Evolutionary conservation across 2,329 filamentous ascomycete species (phyloP), one percentile per base, ranked within the genome.

Genomic region (Penicillium decumbens): DNA sequence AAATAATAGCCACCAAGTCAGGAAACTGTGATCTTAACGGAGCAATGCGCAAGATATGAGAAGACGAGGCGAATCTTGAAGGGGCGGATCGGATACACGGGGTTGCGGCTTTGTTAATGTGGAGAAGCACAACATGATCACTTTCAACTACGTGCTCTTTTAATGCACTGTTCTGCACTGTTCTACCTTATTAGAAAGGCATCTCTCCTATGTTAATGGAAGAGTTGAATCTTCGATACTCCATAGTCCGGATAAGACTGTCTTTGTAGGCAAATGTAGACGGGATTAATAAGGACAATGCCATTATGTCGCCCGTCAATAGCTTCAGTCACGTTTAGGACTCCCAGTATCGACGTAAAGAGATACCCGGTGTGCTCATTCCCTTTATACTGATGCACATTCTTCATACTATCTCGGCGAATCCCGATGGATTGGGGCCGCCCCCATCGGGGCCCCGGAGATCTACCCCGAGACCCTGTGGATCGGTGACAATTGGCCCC

Each of bases 51-150:
- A 12, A 23, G 7, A 41, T 29, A 9, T 27, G 25, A 29, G 35
- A 40, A 40, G 12, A 39, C 33, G 33, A 41, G 41, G 46, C 18
- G 41, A 44, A 33, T 33, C 13, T 40, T 18, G 25, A 29, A 30
- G 5, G 30, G 13, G 38, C 20, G 20, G 20, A 23, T 23, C 39
- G n/a, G 18, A 42, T 25, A 13, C 15, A 39, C 32, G 43, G 43
- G 25, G 32, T 38, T 41, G 25, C 20, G n/a, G n/a, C n/a, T 24
- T 42, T 45, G 46, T 40, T 35, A 40, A 27, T 50, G 41, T 49
- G 48, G 45, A 47, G 50, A 52, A 52, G 49, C 41, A 48, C 38
- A 43, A 35, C 53, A 55, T 40, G 47, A 55, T 23, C 20, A 23
- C 20, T 23, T 18, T 23, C 20, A 4, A 23, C 20, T 23, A 18